Evolutionary conservation across 2,329 filamentous ascomycete species (phyloP).

Genomic region (Penicillium sp.): DNA sequence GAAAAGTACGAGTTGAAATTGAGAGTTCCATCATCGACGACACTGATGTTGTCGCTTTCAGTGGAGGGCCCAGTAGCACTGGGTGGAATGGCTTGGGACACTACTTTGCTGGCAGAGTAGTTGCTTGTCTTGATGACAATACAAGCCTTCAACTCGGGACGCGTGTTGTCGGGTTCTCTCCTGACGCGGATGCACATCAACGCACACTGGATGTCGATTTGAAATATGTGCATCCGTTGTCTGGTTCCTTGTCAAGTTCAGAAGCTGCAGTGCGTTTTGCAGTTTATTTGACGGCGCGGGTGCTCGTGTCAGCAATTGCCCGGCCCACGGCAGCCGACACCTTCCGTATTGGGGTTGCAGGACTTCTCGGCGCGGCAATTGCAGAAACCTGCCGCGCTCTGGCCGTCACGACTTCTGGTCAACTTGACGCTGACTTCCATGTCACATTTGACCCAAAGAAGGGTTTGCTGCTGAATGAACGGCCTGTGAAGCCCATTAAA

Average conservation of each 20-base stretch:
- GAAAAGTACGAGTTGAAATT: slow-evolving; percentile 7
- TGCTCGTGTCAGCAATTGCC: slow-evolving; percentile 8
- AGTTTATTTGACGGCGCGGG: neutral
- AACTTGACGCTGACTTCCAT: neutral
- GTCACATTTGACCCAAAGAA: neutral
- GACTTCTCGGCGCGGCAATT: neutral
- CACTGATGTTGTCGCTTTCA: neutral
- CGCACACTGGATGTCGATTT: neutral
- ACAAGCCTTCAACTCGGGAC: neutral
- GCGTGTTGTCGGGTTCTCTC: slow-evolving; percentile 15
- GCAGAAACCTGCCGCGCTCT: neutral
- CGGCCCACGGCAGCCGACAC: slow-evolving; percentile 9
- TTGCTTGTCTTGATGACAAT: neutral
- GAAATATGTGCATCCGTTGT: neutral
- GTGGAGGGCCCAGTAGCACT: neutral
- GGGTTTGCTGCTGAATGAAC: neutral
- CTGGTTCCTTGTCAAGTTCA: neutral
- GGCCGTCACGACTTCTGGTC: neutral
- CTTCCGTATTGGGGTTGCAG: slow-evolving; percentile 4
- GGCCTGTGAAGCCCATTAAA: neutral
- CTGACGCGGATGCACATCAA: neutral
- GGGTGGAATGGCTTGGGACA: neutral
- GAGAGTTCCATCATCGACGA: neutral
- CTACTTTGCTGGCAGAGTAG: slow-evolving; percentile 16
- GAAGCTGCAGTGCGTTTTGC: slow-evolving; percentile 1